These are phyloP conservation scores for Neonectria neomacrospora DNA, from an alignment of 2,329 filamentous ascomycete genomes.

Conservation along the genomic window DNA sequence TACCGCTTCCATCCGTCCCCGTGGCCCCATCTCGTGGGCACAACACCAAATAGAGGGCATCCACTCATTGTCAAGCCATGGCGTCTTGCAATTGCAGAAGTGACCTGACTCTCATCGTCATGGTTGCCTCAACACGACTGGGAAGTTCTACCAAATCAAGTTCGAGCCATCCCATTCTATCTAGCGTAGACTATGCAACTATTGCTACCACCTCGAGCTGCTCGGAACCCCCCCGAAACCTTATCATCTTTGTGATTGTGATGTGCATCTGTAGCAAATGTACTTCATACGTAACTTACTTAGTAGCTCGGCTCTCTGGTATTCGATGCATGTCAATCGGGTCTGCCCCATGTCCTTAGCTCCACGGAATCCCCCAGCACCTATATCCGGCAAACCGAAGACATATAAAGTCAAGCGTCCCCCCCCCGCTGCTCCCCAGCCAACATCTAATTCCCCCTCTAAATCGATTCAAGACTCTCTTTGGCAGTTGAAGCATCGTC, in stretches of 20 bases:
- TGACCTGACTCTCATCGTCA: neutral
- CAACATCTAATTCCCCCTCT: neutral
- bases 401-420: constrained; percentile 36
- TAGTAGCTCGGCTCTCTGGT: neutral
- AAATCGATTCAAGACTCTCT: neutral
- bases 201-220: neutral
- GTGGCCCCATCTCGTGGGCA: constrained; percentile 13
- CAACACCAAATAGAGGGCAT: constrained; percentile 2
- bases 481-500: neutral
- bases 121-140: neutral
- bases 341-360: constrained; percentile 26
- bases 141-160: neutral
- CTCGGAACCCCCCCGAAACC: neutral
- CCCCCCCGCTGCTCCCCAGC: constrained; percentile 14
- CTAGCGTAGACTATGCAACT: neutral
- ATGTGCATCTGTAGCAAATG: neutral
- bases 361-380: constrained; percentile 25
- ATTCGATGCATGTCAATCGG: neutral
- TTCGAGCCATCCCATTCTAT: neutral
- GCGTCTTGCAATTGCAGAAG: neutral
- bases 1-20: constrained; percentile 13
- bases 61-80: neutral
- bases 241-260: no score
- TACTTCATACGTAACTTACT: neutral
- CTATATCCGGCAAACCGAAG: constrained; percentile 13